Base-by-base conservation (phyloP, 1,284 basidiomycete species). In the Moniliella sp. region DNA sequence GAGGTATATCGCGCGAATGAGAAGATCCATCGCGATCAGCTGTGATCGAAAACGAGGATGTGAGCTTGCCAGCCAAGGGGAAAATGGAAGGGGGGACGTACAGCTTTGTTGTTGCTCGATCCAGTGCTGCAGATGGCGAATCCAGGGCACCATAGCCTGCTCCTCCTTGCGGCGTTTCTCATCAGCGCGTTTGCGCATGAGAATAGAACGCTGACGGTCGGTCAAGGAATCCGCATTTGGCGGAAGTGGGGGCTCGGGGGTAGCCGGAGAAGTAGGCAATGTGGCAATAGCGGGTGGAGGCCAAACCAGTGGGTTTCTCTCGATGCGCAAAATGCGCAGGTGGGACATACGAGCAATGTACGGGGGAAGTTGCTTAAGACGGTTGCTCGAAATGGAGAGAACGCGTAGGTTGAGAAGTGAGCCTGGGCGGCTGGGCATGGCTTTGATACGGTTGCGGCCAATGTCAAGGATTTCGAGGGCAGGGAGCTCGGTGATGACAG, bases 401-500 rank as follows among this genome's bases (percentile, higher is more conserved):
- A 91, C 82, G 40, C 74, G 73, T 40, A 97, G 73, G 33, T 76
- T 71, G 31, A 71, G 64, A 11, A 97, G 68, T 4, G 74, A 71
- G 11, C 84, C 84, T 3, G 86, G 79, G 36, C 74, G 67, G 1
- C 71, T 64, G 5, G 88, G 88, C 21, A 94, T 64, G 30, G 69
- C 65, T 50, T 72, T 74, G 51, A 97, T 73, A 64, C 77, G 82
- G 65, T 97, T 97, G 44, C 81, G 75, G 45, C 81, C 84, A 30
- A 97, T 70, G 61, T 97, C 88, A 39, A 97, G 66, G 36, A 88
- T 91, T 63, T 97, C 86, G 40, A 97, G 68, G 3, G 76, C 75
- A 4, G 78, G 73, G 65, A 97, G 75, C 17, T 35, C 16, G 28
- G 34, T 52, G 57, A 88, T 83, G 35, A 82, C 78, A 40, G 75